phyloP scores from a whole-genome alignment of 2,329 filamentous ascomycete genomes.

The Cytospora mali region DNA sequence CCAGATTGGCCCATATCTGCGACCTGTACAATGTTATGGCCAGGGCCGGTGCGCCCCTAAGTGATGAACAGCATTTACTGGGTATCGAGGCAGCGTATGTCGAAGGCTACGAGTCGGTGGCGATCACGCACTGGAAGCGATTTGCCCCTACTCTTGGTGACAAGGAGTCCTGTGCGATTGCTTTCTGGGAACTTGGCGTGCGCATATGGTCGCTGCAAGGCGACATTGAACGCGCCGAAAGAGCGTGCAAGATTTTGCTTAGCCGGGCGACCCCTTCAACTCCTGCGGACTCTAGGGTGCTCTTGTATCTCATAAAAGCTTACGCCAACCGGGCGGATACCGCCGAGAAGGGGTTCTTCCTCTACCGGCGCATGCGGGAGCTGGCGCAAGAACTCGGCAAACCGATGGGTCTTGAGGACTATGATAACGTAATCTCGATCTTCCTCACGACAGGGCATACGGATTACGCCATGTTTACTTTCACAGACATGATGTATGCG shows the following conservation, averaged over 20 bases:
- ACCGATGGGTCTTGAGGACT: conserved; percentile 70
- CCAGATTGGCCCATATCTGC: conserved; percentile 63
- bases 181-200: conserved; percentile 67
- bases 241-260: conserved; percentile 58
- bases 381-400: conserved; percentile 35
- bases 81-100: conserved; percentile 71
- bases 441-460: conserved; percentile 69
- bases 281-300: conserved; percentile 54
- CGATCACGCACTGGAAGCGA: conserved; percentile 65
- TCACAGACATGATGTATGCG: conserved; percentile 86
- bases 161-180: conserved; percentile 3
- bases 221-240: conserved; percentile 61
- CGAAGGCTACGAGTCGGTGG: conserved; percentile 60
- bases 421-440: conserved; percentile 71
- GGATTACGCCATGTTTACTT: conserved; percentile 72
- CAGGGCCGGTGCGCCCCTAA: conserved; percentile 57
- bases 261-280: conserved; percentile 39
- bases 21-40: conserved; percentile 68
- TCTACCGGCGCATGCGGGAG: conserved; percentile 66
- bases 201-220: conserved; percentile 63
- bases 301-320: conserved; percentile 71
- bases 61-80: conserved; percentile 61
- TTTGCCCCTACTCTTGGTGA: conserved; percentile 53
- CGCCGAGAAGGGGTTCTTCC: conserved; percentile 62
- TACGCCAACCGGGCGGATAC: conserved; percentile 57